These are phyloP conservation scores for Myxozyma melibiosi DNA, from an alignment of 805 yeast species.

Conservation along the genomic window DNA sequence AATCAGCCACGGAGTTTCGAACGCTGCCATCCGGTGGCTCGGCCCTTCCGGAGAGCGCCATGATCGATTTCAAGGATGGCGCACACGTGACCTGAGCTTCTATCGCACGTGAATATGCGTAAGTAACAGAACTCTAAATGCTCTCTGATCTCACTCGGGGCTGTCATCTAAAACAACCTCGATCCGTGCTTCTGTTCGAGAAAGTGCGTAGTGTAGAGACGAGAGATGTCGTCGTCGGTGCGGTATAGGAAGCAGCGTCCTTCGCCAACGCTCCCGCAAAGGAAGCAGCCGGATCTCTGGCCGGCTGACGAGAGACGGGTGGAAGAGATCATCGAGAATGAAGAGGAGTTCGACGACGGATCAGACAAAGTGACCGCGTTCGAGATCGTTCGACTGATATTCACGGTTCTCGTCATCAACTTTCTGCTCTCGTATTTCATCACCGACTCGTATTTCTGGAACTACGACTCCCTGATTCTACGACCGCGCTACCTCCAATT, in stretches of 20 bases:
- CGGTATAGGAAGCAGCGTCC: too few species aligned
- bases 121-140: too few species aligned
- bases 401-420: conserved; percentile 47
- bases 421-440: conserved; percentile 58
- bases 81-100: background rate
- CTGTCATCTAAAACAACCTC: too few species aligned
- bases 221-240: too few species aligned
- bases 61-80: background rate
- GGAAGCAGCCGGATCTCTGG: too few species aligned
- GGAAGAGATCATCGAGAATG: background rate
- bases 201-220: too few species aligned
- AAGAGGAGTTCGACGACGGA: background rate
- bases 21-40: conserved; percentile 33
- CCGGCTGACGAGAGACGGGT: background rate
- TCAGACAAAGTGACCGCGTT: background rate
- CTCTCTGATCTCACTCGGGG: too few species aligned
- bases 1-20: conserved; percentile 34
- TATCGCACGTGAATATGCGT: background rate
- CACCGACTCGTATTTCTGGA: conserved; percentile 64
- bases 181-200: too few species aligned
- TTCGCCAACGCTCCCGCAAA: too few species aligned
- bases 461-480: conserved; percentile 55
- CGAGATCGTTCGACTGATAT: background rate
- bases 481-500: conserved; percentile 49
- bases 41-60: background rate